These are phyloP conservation scores for Leccinum sublutescens DNA, from an alignment of 768 basidiomycete species.

Conservation along the genomic window DNA sequence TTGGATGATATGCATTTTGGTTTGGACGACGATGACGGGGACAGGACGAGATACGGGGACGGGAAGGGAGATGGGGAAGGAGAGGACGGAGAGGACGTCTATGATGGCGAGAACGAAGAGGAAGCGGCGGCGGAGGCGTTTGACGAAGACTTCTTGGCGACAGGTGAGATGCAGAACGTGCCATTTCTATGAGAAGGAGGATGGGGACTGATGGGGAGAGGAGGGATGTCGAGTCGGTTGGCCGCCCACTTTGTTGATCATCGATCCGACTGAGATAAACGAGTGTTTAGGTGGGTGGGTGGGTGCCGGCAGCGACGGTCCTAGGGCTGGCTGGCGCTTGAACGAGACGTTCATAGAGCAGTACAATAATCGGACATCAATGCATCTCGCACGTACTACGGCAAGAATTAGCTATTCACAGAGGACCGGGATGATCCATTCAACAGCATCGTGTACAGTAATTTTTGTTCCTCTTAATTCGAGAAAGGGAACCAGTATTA, in stretches of 20 bases:
- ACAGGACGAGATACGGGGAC: constrained; percentile 14
- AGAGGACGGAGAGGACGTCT: constrained; percentile 33
- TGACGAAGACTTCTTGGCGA: constrained; percentile 76
- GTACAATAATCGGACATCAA: constrained; percentile 2
- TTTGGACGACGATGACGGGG: constrained; percentile 50
- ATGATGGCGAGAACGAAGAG: constrained; percentile 47
- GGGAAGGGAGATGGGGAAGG: constrained; percentile 33
- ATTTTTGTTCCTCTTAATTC: not conserved
- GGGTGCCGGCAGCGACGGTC: not conserved
- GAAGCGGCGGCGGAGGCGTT: constrained; percentile 72
- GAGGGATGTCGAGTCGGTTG: not conserved
- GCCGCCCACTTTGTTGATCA: not conserved
- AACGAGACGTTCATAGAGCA: not conserved
- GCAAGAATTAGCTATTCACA: not conserved
- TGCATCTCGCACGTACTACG: not conserved
- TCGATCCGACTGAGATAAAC: not conserved
- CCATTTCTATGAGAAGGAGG: constrained; percentile 49
- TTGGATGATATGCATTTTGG: constrained; percentile 62
- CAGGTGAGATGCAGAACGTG: constrained; percentile 81
- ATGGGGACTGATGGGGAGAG: not conserved
- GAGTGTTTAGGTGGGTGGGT: not conserved
- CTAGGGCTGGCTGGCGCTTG: not conserved
- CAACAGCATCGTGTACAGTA: not conserved
- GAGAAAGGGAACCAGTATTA: not conserved
- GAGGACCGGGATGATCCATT: not conserved